Percentiles rank a stretch among this genome's conserved stretches.
Conservation (phyloP, 2,329 filamentous ascomycete genomes). For the Colletotrichum tamarilloi region DNA sequence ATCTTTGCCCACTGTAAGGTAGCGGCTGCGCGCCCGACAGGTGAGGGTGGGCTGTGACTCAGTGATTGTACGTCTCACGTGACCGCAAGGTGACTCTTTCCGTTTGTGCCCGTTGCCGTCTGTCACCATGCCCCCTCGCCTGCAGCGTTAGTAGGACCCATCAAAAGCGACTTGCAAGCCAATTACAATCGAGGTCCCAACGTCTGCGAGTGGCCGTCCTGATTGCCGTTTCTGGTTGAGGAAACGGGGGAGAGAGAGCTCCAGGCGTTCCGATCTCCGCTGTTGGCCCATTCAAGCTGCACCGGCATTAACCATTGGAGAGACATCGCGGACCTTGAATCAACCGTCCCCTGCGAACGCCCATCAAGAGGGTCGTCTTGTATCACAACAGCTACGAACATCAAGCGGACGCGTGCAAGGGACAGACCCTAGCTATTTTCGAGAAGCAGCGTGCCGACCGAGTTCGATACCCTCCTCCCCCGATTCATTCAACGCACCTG, state of each 20-base stretch:
- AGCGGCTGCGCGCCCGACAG: neutral
- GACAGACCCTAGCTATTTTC: neutral
- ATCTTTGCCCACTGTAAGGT: neutral
- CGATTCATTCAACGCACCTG: neutral
- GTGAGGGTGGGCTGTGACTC: constrained; percentile 12
- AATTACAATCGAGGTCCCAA: neutral
- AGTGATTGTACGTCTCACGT: constrained; percentile 12
- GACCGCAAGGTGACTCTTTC: neutral
- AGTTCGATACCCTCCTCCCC: neutral
- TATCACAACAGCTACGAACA: neutral
- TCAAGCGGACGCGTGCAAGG: neutral
- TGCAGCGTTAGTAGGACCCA: neutral
- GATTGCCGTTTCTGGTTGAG: constrained; percentile 16
- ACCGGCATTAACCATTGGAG: constrained; percentile 21
- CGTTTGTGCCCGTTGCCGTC: neutral
- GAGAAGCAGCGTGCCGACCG: constrained; percentile 1
- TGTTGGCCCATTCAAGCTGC: constrained; percentile 8
- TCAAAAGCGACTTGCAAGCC: neutral
- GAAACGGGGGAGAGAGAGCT: constrained; percentile 18
- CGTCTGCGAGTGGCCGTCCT: constrained; percentile 9
- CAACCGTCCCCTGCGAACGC: constrained; percentile 3
- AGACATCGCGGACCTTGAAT: constrained; percentile 20
- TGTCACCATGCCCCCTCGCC: too few species aligned
- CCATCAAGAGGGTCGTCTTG: constrained; percentile 9
- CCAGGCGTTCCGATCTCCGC: constrained; percentile 8